Conservation (phyloP, 306 rosid species). For the Urtica urens region DNA sequence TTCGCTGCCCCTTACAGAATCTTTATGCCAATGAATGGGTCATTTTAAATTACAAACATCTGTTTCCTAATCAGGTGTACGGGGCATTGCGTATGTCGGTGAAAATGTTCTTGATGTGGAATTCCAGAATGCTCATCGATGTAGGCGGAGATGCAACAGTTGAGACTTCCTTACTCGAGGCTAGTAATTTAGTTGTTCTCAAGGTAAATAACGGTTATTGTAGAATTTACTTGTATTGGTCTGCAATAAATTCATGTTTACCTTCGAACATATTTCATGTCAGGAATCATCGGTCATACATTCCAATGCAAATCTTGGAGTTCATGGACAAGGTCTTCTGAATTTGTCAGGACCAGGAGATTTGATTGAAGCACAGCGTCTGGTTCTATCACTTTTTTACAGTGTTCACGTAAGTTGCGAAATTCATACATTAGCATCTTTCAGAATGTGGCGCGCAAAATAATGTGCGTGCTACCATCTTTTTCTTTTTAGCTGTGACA, state of each 20-base stretch:
- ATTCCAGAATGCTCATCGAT: constrained; percentile 86
- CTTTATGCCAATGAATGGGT: too few species aligned
- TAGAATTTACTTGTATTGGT: constrained; percentile 12
- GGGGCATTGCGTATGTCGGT: constrained; percentile 98
- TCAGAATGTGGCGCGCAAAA: too few species aligned
- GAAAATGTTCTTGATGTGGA: constrained; percentile 99
- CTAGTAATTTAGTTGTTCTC: constrained; percentile 92
- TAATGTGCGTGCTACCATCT: not conserved
- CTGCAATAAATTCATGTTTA: constrained; percentile 13
- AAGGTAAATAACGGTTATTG: constrained; percentile 43
- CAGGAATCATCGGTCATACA: constrained; percentile 93
- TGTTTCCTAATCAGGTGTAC: constrained; percentile 48
- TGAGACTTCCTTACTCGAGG: constrained; percentile 85
- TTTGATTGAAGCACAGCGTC: constrained; percentile 90
- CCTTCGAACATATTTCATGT: constrained; percentile 17
- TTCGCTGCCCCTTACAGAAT: too few species aligned
- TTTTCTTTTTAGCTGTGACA: not conserved
- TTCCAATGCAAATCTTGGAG: constrained; percentile 99
- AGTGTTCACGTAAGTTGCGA: constrained; percentile 65
- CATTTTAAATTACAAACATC: constrained; percentile 5
- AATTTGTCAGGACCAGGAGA: constrained; percentile 93
- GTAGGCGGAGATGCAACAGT: constrained; percentile 76
- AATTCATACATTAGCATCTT: not conserved
- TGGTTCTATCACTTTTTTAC: constrained; percentile 86
- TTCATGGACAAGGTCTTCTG: constrained; percentile 94